These are phyloP conservation scores for Xylaria arbuscula DNA, from an alignment of 2,329 filamentous ascomycete species.

Conservation along the genomic window DNA sequence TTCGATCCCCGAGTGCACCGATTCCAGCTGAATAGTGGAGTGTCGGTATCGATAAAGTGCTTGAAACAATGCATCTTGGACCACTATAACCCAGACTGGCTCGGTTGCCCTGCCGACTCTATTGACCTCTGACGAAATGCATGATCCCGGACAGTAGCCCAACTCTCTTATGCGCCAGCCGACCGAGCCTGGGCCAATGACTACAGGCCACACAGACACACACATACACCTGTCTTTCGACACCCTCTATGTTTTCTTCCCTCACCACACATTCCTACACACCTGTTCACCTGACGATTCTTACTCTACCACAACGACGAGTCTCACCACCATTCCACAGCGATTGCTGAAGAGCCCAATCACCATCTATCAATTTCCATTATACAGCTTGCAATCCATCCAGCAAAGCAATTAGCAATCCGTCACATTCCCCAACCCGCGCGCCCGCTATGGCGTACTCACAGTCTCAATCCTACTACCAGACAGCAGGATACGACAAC, in stretches of 20 bases:
- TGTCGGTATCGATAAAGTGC: slow-evolving; percentile 22
- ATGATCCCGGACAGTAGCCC: slow-evolving; percentile 35
- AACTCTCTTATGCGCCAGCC: slow-evolving; percentile 35
- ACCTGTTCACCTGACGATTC: slow-evolving; percentile 8
- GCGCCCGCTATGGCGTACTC: slow-evolving; percentile 60
- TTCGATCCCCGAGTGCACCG: not conserved
- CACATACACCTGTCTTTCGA: slow-evolving; percentile 13
- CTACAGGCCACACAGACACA: slow-evolving; percentile 22
- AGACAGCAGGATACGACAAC: slow-evolving; percentile 55
- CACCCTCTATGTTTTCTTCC: slow-evolving; percentile 25
- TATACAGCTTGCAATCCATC: slow-evolving; percentile 22
- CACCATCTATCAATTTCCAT: slow-evolving; percentile 27
- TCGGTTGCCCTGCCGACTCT: slow-evolving; percentile 48
- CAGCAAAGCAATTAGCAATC: slow-evolving; percentile 13
- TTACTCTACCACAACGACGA: slow-evolving; percentile 28
- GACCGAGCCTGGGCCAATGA: slow-evolving; percentile 14
- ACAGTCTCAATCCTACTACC: slow-evolving; percentile 65
- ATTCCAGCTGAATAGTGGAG: slow-evolving; percentile 20
- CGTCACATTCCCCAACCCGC: slow-evolving; percentile 31
- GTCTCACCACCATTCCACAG: slow-evolving; percentile 48
- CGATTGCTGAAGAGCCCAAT: slow-evolving; percentile 16
- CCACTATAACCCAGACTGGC: slow-evolving; percentile 24
- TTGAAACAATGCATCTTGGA: slow-evolving; percentile 25
- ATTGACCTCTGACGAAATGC: slow-evolving; percentile 50
- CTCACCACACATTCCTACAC: slow-evolving; percentile 8